These are phyloP conservation scores for Tetrapisispora taiwanensis DNA, from an alignment of 805 yeast genomes.

Conservation along the genomic window DNA sequence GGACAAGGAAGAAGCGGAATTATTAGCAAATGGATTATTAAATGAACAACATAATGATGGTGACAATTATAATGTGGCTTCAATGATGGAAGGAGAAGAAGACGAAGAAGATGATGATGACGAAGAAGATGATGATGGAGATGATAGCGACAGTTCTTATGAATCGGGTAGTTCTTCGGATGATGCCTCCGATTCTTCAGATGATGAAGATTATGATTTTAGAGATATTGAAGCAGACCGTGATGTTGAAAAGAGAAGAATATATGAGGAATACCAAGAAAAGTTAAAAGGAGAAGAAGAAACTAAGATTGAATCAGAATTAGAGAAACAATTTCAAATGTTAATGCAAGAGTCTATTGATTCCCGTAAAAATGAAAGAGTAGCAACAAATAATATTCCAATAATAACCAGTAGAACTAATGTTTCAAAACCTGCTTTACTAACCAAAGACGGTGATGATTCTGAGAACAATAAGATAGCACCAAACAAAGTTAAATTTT, in stretches of 20 bases:
- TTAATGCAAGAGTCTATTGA: constrained; percentile 45
- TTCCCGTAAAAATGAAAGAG: constrained; percentile 27
- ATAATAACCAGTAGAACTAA: constrained; percentile 6
- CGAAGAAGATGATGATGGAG: constrained; percentile 17
- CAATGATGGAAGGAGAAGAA: too few relatives aligned
- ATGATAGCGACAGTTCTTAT: constrained; percentile 21
- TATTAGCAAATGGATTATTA: too few relatives aligned
- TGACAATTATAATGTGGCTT: constrained; percentile 12
- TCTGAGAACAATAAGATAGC: neutral
- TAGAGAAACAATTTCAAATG: constrained; percentile 48
- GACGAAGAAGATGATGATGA: constrained; percentile 1
- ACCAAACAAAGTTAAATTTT: constrained; percentile 34
- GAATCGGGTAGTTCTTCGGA: neutral
- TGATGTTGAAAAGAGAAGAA: constrained; percentile 25
- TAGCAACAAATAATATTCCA: constrained; percentile 20
- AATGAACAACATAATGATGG: constrained; percentile 1
- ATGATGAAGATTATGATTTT: constrained; percentile 16
- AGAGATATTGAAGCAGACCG: constrained; percentile 24
- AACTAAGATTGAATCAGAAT: constrained; percentile 36
- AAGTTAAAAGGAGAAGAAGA: constrained; percentile 34
- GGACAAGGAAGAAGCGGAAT: neutral
- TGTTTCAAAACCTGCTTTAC: neutral
- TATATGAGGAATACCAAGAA: constrained; percentile 31
- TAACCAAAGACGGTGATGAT: neutral
- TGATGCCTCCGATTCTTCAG: constrained; percentile 1